A percentile compares a stretch with the other conserved stretches of the same genome.
Conservation (phyloP, 768 basidiomycete species). For the Crepidotus variabilis region DNA sequence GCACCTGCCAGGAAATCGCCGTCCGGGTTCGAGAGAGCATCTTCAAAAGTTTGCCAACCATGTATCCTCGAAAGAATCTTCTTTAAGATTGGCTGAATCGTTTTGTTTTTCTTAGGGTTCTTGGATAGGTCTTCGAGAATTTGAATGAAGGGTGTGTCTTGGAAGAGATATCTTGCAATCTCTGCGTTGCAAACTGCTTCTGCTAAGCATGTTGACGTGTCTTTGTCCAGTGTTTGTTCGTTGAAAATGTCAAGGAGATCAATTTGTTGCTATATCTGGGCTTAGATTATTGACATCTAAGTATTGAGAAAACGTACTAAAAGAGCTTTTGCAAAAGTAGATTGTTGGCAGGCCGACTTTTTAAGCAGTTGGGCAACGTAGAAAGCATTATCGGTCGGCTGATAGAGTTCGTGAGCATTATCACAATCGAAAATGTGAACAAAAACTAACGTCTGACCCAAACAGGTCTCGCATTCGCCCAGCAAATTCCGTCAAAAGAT, state of each 20-base stretch:
- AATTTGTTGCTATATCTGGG: slow-evolving; percentile 45
- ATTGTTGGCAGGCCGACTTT: slow-evolving; percentile 64
- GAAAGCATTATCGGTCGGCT: slow-evolving; percentile 57
- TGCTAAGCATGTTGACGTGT: slow-evolving; percentile 51
- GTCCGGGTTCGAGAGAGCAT: slow-evolving; percentile 51
- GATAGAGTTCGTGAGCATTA: background rate
- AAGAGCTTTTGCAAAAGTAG: slow-evolving; percentile 47
- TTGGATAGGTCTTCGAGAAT: slow-evolving; percentile 34
- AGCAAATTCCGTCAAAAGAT: slow-evolving; percentile 51
- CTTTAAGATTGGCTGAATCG: slow-evolving; percentile 41
- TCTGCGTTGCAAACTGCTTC: slow-evolving; percentile 66
- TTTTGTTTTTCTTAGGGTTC: slow-evolving; percentile 32
- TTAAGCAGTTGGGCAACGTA: slow-evolving; percentile 59
- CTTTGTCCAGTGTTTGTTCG: slow-evolving; percentile 45
- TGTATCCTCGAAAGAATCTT: slow-evolving; percentile 47
- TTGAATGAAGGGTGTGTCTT: slow-evolving; percentile 36
- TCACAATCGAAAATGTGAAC: background rate
- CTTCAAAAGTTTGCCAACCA: slow-evolving; percentile 60
- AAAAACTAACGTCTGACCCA: slow-evolving; percentile 49
- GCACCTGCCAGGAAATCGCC: slow-evolving; percentile 49
- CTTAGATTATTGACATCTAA: background rate
- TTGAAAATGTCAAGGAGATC: slow-evolving; percentile 56
- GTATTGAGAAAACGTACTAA: slow-evolving; percentile 28
- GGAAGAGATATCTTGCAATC: slow-evolving; percentile 51
- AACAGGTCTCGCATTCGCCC: slow-evolving; percentile 51